Evolutionary conservation across 1,284 basidiomycete genomes (phyloP), one percentile per base, ranked within the genome.

Genomic region (Xanthoconium separans): DNA sequence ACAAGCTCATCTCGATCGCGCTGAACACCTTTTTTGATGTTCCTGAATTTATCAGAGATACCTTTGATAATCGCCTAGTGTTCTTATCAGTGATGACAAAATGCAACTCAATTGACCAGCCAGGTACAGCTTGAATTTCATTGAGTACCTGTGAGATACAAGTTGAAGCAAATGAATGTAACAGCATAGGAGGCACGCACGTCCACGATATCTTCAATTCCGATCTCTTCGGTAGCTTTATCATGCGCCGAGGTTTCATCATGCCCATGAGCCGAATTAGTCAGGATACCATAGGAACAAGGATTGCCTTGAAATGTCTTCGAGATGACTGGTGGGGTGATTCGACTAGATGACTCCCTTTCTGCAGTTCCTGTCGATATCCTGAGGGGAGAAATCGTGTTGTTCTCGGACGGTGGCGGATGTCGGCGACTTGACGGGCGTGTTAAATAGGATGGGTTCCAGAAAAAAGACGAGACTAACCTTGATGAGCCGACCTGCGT

Each of bases 11-110:
- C 67, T 47, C 75, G 70, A 31, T 73, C 75, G 7, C 61, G 60
- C 12, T 74, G 75, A 15, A 77, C 70, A 20, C 77, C 73, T n/a
- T 65, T 72, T 49, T 65, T 71, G 27, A 79, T 70, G 44, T 64
- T 68, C 31, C 72, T 71, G 50, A 81, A 76, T 42, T 71, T 76
- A 37, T 68, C 69, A 1, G 68, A 66, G 37, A 82, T 70, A 33
- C 77, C 77, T 44, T 65, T 67, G 18, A 80, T 58, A 18, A 82
- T 66, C 18, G 72, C 75, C 76, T 82, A 40, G 50, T 31, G 15
- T 37, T 40, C 20, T 39, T 27, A 56, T 69, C 24, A 64, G 58
- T 44, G 13, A 45, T 22, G 18, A 49, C 18, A 33, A 50, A 51
- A 31, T 37, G 50, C 39, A 24, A 44, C 22, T 24, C 47, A 20